A percentile compares a stretch with the other conserved stretches of the same genome.
phyloP scores from a whole-genome alignment of 306 rosid genomes.

The Quillaja saponaria region DNA sequence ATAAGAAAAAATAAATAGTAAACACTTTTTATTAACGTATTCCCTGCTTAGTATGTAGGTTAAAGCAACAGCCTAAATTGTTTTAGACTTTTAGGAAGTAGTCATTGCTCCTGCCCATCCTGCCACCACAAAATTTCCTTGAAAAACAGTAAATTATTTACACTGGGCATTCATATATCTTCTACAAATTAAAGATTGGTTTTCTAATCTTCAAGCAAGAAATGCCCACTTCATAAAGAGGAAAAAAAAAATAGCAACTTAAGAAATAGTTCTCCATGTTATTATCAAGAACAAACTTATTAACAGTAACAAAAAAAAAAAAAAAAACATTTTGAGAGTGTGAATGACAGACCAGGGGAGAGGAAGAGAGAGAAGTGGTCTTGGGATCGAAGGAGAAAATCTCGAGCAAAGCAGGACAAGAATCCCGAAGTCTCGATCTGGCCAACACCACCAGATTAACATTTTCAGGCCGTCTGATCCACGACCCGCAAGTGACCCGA shows the following conservation, averaged over 20 bases:
- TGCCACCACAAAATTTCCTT: neutral
- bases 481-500: constrained; percentile 74
- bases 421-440: constrained; percentile 54
- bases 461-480: constrained; percentile 94
- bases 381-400: constrained; percentile 77
- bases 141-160: neutral
- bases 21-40: constrained; percentile 19
- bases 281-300: neutral
- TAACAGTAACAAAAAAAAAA: neutral
- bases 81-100: no score
- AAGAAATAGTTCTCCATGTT: neutral
- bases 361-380: constrained; percentile 58
- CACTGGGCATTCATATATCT: neutral
- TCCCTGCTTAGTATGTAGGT: constrained; percentile 13
- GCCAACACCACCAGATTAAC: constrained; percentile 55
- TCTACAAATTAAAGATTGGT: neutral
- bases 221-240: neutral
- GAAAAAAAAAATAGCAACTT: no score
- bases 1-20: neutral
- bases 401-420: constrained; percentile 63
- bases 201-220: neutral
- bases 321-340: neutral
- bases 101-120: neutral
- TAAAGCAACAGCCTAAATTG: no score
- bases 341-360: constrained; percentile 62